Conservation (phyloP, 2,329 filamentous ascomycete species). For the Aspergillus nomiae region DNA sequence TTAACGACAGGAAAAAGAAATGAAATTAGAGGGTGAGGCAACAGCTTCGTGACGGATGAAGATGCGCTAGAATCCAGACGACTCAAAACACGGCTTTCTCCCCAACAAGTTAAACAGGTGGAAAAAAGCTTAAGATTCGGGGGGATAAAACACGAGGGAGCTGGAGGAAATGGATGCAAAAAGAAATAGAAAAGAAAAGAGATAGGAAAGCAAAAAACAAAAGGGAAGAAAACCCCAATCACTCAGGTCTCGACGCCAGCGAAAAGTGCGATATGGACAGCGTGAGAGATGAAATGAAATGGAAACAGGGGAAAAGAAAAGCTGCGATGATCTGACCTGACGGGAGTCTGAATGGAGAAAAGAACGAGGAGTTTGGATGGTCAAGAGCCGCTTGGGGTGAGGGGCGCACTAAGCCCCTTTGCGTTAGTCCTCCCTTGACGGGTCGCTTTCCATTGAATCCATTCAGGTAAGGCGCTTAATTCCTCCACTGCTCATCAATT, state of each 20-base stretch:
- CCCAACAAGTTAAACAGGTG: constrained; percentile 11
- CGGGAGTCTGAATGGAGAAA: constrained; percentile 19
- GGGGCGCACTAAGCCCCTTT: constrained; percentile 17
- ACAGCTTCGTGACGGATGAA: constrained; percentile 21
- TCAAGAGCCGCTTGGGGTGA: constrained; percentile 31
- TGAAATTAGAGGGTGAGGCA: constrained; percentile 11
- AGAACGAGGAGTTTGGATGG: constrained; percentile 27
- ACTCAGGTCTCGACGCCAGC: constrained; percentile 5
- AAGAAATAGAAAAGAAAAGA: constrained; percentile 18
- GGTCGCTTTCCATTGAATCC: neutral
- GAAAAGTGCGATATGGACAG: constrained; percentile 25
- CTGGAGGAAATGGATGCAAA: constrained; percentile 10
- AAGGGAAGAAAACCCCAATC: constrained; percentile 8
- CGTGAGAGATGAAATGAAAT: constrained; percentile 28
- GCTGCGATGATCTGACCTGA: constrained; percentile 24
- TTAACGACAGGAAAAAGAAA: constrained; percentile 16
- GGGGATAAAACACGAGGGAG: constrained; percentile 7
- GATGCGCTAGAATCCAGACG: constrained; percentile 23
- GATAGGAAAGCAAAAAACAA: constrained; percentile 21
- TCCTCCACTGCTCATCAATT: constrained; percentile 2
- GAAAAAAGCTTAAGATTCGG: constrained; percentile 9
- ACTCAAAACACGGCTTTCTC: constrained; percentile 19
- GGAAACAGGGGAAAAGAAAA: constrained; percentile 25
- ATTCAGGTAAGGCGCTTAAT: constrained; percentile 10
- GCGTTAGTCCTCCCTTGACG: constrained; percentile 17